Evolutionary conservation across 148 eudicot species (phyloP), one percentile per base, ranked within the genome.

Genomic region (Vaccinium myrtillus): DNA sequence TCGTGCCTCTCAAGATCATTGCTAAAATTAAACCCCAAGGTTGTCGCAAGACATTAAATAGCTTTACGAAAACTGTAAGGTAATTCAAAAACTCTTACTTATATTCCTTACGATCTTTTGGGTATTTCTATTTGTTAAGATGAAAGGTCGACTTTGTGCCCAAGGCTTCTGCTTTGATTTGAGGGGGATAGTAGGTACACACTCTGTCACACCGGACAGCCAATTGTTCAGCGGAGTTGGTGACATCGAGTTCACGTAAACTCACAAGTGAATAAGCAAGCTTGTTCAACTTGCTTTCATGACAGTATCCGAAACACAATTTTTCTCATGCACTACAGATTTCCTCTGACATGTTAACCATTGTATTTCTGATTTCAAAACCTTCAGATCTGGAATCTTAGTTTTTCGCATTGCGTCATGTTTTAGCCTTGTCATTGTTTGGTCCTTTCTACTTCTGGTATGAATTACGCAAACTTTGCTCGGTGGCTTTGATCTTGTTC

Each of bases 1-100:
- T 19, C 25, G 32, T 55, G 67, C 46, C 13, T 79, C 23, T 16
- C 61, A 30, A 48, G 27, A 78, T 53, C 21, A 13, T 25, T 27
- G 81, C 81, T 51, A 78, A 25, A 27, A 51, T 78, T 78, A 78
- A 39, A 53, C n/a, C 6, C 59, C 81, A 53, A 53, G 21, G 63
- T 13, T 75, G 19, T 78, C 36, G 12, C 32, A 4, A 2, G 59
- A 21, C 3, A 21, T 32, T 48, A 3, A 50, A 10, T 7, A 7
- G 19, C 25, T 43, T 43, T 43, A 6, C 21, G 27, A 75, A 75
- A 74, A 39, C 5, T 18, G 48, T 6, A 6, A 39, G 78, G 78
- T 75, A 12, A 18, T 39, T 74, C 19, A 18, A 75, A 51, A 25
- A 43, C 1, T 1, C 8, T 0, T 75, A 16, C 51, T 36, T 36